Base-by-base conservation (phyloP, 257 asterid species). In the Forsythia viridissima region DNA sequence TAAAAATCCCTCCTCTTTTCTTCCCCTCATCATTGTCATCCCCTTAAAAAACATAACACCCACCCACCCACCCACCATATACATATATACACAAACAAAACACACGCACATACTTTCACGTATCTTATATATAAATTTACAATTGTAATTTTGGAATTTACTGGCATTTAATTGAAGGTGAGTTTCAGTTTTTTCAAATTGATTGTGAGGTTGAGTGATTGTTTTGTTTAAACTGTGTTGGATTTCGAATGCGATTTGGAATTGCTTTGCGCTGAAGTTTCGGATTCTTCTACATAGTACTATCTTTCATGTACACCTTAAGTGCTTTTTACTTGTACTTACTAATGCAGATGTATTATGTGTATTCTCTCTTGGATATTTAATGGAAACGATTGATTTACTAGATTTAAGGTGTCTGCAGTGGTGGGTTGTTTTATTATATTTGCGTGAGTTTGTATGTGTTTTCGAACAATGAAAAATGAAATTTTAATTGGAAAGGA, bases 131-230 rank as follows among this genome's bases (percentile, higher is more conserved):
- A 10, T 3, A 63, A n/a, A 63, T 30, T 59, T 57, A 7, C 68
- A n/a, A 4, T 66, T 79, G 74, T 46, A 73, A 55, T 66, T 76
- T 18, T 55, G 75, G 73, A 46, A 71, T 73, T 55, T 42, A 11
- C 77, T 72, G 76, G 65, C 57, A 78, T 75, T 74, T 37, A 78
- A 77, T 80, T 44, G 73, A 41, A 80, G 91, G 91, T 87, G 77
- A 74, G 88, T 71, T 81, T 77, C 52, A 30, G 11, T 8, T 39
- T 79, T 70, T 20, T 70, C 43, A 36, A 77, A 51, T 83, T 77
- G 70, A 16, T 61, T 70, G 24, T 71, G 51, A 41, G 40, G 16
- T 30, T 30, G 40, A 3, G 16, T 63, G 16, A 10, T 63, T 63
- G 30, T 63, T 63, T 10, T 12, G 13, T 3, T 30, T 30, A 30